Percentiles rank a stretch among this genome's conserved stretches.
phyloP scores from a whole-genome alignment of 352 stramenopile genomes.

The Pythium phragmitis region DNA sequence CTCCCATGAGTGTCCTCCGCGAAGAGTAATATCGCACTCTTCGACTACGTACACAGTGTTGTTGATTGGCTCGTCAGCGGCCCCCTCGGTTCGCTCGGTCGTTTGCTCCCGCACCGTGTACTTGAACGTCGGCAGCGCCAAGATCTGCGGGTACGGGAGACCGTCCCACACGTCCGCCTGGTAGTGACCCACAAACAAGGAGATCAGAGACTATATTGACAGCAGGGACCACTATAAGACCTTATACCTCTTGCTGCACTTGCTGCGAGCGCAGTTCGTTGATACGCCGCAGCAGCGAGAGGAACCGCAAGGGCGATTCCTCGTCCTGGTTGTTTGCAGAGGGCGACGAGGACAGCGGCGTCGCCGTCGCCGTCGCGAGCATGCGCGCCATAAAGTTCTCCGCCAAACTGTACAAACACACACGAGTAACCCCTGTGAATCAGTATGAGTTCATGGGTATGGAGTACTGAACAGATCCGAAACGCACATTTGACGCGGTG shows the following conservation, averaged over 20 bases:
- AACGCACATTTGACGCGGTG: constrained; percentile 22
- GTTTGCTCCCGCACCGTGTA: constrained; percentile 47
- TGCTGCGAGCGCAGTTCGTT: constrained; percentile 85
- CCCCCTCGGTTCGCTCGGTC: constrained; percentile 24
- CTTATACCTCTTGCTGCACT: constrained; percentile 35
- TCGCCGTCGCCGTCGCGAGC: constrained; percentile 8
- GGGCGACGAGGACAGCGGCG: constrained; percentile 29
- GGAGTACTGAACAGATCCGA: not conserved
- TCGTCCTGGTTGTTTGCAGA: constrained; percentile 32
- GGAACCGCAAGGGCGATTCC: constrained; percentile 46
- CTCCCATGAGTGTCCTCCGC: not conserved
- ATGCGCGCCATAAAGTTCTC: constrained; percentile 33
- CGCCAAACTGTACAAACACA: constrained; percentile 12
- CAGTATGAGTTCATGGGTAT: not conserved
- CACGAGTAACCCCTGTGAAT: not conserved
- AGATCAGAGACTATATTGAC: not conserved
- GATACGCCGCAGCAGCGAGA: constrained; percentile 75
- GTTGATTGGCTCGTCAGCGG: constrained; percentile 43
- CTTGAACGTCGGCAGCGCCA: constrained; percentile 76
- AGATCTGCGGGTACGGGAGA: constrained; percentile 80
- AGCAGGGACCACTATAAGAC: not conserved
- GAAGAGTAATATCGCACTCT: not conserved
- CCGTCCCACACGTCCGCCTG: constrained; percentile 70
- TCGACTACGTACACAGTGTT: constrained; percentile 47
- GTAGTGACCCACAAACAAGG: not conserved